These are phyloP conservation scores for Magnolia kwangsiensis DNA, from an alignment of 164 flowering plant genomes.

Conservation along the genomic window DNA sequence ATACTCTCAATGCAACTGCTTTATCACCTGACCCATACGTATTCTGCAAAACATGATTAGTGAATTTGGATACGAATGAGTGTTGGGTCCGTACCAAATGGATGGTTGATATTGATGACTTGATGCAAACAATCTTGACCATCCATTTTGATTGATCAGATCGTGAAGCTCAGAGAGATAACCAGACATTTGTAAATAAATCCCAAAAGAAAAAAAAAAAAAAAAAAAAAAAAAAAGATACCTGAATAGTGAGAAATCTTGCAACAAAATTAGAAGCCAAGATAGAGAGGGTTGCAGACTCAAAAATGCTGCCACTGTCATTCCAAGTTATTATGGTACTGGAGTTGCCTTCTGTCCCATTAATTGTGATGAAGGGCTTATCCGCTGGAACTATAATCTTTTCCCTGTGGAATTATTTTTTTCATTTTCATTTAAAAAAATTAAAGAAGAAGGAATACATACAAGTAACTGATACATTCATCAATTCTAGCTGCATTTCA, in stretches of 20 bases:
- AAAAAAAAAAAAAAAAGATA: constrained; percentile 4
- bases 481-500: background rate
- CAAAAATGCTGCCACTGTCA: constrained; percentile 40
- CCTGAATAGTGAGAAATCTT: constrained; percentile 65
- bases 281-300: constrained; percentile 45
- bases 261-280: constrained; percentile 65
- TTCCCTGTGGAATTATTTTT: constrained; percentile 32
- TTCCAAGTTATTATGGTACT: constrained; percentile 48
- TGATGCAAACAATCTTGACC: no score
- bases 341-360: constrained; percentile 38
- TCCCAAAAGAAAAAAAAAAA: no score
- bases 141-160: no score
- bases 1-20: constrained; percentile 69
- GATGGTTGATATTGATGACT: background rate
- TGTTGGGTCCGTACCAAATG: background rate
- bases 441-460: background rate
- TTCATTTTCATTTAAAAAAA: no score
- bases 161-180: no score
- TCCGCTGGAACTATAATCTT: constrained; percentile 56
- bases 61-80: background rate
- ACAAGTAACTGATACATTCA: background rate
- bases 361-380: constrained; percentile 64
- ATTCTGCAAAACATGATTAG: constrained; percentile 30
- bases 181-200: no score
- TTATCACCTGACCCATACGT: constrained; percentile 16